These are phyloP conservation scores for Aurinia saxatilis DNA, from an alignment of 345 rosid genomes.

Conservation along the genomic window DNA sequence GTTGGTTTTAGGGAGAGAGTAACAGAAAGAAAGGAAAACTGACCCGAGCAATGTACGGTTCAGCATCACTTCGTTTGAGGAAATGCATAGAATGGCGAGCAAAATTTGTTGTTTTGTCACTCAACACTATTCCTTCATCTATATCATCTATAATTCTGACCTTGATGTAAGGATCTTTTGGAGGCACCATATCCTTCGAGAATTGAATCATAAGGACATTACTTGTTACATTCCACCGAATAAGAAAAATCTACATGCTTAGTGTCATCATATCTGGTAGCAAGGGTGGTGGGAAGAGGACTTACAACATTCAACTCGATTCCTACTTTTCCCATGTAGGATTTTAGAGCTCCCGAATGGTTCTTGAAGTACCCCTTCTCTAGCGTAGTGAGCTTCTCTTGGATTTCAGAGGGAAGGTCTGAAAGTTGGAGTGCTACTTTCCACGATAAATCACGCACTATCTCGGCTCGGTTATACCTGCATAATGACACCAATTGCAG, in stretches of 20 bases:
- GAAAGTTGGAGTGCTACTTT: conserved; percentile 60
- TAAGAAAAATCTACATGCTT: not conserved
- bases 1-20: not conserved
- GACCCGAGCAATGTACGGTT: conserved; percentile 78
- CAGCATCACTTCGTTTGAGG: conserved; percentile 88
- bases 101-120: conserved; percentile 70
- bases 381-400: conserved; percentile 52
- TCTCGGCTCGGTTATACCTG: conserved; percentile 82
- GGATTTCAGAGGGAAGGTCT: conserved; percentile 69
- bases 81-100: conserved; percentile 87
- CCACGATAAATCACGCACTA: conserved; percentile 66
- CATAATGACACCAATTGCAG: conserved; percentile 11
- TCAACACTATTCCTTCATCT: conserved; percentile 63
- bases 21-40: conserved; percentile 22
- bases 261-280: not conserved
- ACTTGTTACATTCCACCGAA: not conserved
- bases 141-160: conserved; percentile 79
- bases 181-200: conserved; percentile 90
- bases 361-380: conserved; percentile 68
- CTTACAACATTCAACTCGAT: conserved; percentile 80
- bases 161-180: conserved; percentile 91
- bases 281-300: not conserved
- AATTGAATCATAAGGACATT: not conserved
- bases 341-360: conserved; percentile 56
- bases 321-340: conserved; percentile 64